Evolutionary conservation across 1,284 basidiomycete species (phyloP), one percentile per base, ranked within the genome.

Genomic region (Neonothopanus nambi): DNA sequence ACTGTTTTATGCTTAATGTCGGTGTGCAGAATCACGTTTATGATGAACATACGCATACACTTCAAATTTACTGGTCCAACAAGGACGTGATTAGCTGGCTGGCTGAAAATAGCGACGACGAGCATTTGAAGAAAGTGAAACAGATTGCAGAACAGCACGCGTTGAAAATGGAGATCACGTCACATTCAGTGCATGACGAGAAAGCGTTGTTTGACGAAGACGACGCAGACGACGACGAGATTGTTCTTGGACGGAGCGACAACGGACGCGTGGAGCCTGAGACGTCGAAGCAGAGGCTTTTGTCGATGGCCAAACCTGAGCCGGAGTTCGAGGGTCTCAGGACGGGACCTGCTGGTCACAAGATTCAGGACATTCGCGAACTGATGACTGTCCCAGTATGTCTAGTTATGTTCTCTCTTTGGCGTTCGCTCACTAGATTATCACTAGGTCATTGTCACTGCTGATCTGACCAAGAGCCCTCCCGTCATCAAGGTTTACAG

Each of bases 51-150:
- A 80, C 80, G 9, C 89, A 96, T 70, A 84, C 89, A 17, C 82
- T 99, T 23, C 87, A 92, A 67, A 91, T 96, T 58, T 94, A 95
- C 70, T 95, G 93, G 93, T 94, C 92, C 12, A 79, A 81, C 60
- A 84, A 86, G 55, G 95, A 99, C 64, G 95, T 98, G 49, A 92
- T 99, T 57, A 87, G 81, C 30, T 98, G 91, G 91, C 80, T 99
- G 39, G 93, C 93, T 13, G 94, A 96, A 72, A 91, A 91, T 64
- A 92, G 89, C 63, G 95, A 99, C 65, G 94, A 96, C 63, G 91
- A 94, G 65, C 93, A 96, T 65, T 75, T 96, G 61, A 90, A 89
- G 76, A 92, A 92, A 71, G 91, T 96, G 59, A 93, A 95, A 70
- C 87, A 90, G 70, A 90, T 88, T 58, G 87, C 88, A 1, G 88